Percentiles rank a stretch among this genome's conserved stretches.
phyloP scores from a whole-genome alignment of 306 rosid species.

The Prunus mira region DNA sequence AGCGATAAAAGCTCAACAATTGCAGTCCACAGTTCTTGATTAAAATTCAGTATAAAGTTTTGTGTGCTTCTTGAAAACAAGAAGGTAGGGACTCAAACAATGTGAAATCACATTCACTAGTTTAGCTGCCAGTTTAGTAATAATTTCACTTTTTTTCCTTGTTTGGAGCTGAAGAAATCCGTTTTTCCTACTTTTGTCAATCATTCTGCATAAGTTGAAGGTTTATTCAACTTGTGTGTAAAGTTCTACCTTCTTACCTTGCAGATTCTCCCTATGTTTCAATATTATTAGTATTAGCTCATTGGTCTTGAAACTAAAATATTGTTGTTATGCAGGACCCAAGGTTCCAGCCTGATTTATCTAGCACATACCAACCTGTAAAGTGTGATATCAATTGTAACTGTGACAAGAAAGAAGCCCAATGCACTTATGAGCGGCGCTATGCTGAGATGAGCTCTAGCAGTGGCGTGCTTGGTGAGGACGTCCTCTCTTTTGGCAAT shows the following conservation, averaged over 20 bases:
- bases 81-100: neutral
- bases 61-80: neutral
- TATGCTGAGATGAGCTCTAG: constrained; percentile 57
- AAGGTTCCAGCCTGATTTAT: constrained; percentile 39
- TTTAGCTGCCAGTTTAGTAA: neutral
- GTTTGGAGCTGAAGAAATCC: neutral
- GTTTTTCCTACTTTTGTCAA: neutral
- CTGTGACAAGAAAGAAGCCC: constrained; percentile 38
- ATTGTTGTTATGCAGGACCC: constrained; percentile 34
- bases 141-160: neutral
- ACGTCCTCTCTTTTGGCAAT: constrained; percentile 44
- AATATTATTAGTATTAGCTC: neutral
- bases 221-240: neutral
- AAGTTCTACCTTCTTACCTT: neutral
- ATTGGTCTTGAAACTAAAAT: neutral
- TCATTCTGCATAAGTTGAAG: neutral
- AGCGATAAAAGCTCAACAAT: neutral
- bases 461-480: constrained; percentile 47
- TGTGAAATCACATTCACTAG: neutral
- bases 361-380: constrained; percentile 44
- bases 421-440: constrained; percentile 50
- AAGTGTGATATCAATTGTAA: constrained; percentile 39
- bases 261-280: neutral
- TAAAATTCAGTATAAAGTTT: neutral
- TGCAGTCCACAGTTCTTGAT: neutral